Evolutionary conservation across 768 basidiomycete species (phyloP), one percentile per base, ranked within the genome.

Genomic region (Boletus patriciae): DNA sequence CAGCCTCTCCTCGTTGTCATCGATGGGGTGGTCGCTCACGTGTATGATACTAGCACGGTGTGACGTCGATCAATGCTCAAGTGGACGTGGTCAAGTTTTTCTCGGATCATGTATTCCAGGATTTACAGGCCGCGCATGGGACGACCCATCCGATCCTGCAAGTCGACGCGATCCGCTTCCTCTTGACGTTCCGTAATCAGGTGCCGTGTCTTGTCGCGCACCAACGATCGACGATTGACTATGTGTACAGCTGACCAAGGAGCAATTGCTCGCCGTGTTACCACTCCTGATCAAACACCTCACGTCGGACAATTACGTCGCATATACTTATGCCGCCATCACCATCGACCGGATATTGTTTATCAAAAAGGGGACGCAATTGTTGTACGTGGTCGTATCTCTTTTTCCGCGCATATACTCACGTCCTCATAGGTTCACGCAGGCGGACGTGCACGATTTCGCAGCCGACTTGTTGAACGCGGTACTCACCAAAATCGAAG

Each of bases 31-130:
- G 23, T 50, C 4, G 45, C 49, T 59, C 13, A 29, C 18, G 45
- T 9, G 5, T 10, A 44, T 16, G 52, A 42, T 52, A n/a, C n/a
- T n/a, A 92, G 88, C 92, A 90, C 58, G 96, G 96, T 44, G 95
- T 98, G 34, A 98, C 95, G 1, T 90, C 92, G 18, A 91, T 89
- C 36, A 99, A 98, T 66, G 81, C 87, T 2, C 82, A 95, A 51
- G 89, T 98, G 33, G 91, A 98, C 68, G 88, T 98, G 33, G 90
- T 99, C 66, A 84, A 92, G 63, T 98, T 97, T 78, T 99, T 98
- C 77, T 90, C 90, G 16, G 87, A 94, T 21, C 84, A 97, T 65
- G 89, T 98, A 15, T 92, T 87, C 68, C 80, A 86, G 59, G 97
- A 99, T 72, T 75, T 98, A 40, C 88, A 85, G 59, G 88, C 91